Evolutionary conservation across 2,329 filamentous ascomycete species (phyloP), one percentile per base, ranked within the genome.

Genomic region (Fusarium palustre): DNA sequence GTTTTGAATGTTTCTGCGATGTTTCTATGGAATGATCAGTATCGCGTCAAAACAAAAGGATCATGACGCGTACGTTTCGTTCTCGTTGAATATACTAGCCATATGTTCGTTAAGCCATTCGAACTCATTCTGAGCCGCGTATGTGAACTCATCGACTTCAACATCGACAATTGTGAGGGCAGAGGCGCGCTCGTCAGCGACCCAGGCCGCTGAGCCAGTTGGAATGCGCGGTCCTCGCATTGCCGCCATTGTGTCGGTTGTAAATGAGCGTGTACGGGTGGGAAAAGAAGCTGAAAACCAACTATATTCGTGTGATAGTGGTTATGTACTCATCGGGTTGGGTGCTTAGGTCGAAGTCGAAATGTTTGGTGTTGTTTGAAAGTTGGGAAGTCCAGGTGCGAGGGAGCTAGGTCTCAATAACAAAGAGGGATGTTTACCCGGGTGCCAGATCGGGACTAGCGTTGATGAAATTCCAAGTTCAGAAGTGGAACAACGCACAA

Each of bases 61-160:
- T 41, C 41, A 53, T 13, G 28, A 67, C 67, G 54, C 77, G 76
- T 88, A 97, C 96, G 94, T 88, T 81, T 94, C 89, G 76, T 94
- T 92, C 74, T 91, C 90, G 75, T 90, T 91, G 78, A 98, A 97
- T 76, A 99, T 93, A 68, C 97, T 93, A 50, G 89, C 89, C 95
- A 99, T 97, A 79, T 99, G 96, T 82, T 98, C 96, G 76, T 99
- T 98, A 74, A 99, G 85, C 96, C 96, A 99, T 78, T 98, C 94
- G 76, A 98, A 84, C 79, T 99, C 96, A 81, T 98, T 97, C 61
- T 92, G 89, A 66, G 93, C 94, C 31, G 94, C 93, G 81, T 92
- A 98, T 43, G 92, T 89, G 76, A 98, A 97, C 81, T 99, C 97
- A 72, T 98, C 95, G 56, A 92, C 87, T 79, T 98, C 96, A 58